Base-by-base conservation (phyloP, 2,329 filamentous ascomycete genomes). In the Fusarium incarnatum region DNA sequence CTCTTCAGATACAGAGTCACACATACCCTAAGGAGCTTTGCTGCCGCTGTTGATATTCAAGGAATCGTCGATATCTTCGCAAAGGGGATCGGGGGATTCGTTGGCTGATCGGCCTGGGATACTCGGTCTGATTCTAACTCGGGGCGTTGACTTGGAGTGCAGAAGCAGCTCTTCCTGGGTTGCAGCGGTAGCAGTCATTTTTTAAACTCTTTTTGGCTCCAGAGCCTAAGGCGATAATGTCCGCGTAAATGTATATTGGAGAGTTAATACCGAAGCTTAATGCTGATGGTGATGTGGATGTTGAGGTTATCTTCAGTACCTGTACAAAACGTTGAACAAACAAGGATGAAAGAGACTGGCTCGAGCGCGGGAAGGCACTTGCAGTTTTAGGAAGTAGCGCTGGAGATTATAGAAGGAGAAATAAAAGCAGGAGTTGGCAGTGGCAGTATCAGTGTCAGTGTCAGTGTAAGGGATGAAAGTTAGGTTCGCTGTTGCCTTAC, bases 21-120 rank as follows among this genome's bases (percentile, higher is more conserved):
- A 16, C 44, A 34, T 50, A 68, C 65, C 49, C 65, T 68, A 68
- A 52, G 58, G 49, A 68, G 48, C 40, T 50, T 46, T 42, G 4
- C 44, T 23, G 18, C n/a, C 22, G 47, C 23, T 16, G 18, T 44
- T 34, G 8, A 16, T 16, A n/a, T 30, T 23, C 56, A 30, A 15
- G 18, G 23, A 41, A 22, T 37, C 23, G 34, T n/a, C 18, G 18
- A 40, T 25, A 28, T 56, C 25, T n/a, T 41, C 40, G 8, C 42
- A 55, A n/a, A 53, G 46, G 8, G 42, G 37, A 40, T 63, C 28
- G 10, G 54, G 50, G 15, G 37, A 27, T 27, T 49, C 27, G 23
- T 25, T 15, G 27, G 44, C 52, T 23, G 32, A 25, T 28, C 44
- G 37, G 28, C 58, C 49, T 44, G 27, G 25, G 6, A 56, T 48